These are phyloP conservation scores for Podila epigama DNA, from an alignment of 192 early-diverging fungal genomes.

Conservation along the genomic window DNA sequence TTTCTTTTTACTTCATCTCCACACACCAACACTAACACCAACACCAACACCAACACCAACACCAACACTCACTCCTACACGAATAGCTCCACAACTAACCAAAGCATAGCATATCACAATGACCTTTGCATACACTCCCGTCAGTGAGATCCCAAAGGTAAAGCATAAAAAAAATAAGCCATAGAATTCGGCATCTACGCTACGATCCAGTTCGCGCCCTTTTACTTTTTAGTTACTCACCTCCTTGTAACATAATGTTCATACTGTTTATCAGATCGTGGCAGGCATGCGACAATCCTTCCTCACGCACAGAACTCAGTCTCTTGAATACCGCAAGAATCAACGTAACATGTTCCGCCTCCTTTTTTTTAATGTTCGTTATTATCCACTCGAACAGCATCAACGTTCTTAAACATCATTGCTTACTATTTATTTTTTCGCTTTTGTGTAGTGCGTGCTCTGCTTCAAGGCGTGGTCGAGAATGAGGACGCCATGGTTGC, in stretches of 20 bases:
- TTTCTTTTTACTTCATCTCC: slow-evolving; percentile 1
- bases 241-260: neutral
- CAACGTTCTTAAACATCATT: neutral
- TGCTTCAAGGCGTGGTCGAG: slow-evolving; percentile 47
- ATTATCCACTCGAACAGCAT: no score
- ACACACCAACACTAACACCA: neutral
- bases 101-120: no score
- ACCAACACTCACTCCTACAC: neutral
- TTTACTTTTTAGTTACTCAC: neutral
- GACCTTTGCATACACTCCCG: slow-evolving; percentile 21
- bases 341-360: slow-evolving; percentile 47
- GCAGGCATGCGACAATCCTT: slow-evolving; percentile 12
- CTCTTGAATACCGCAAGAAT: slow-evolving; percentile 60
- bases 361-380: neutral
- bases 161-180: no score
- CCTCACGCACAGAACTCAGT: slow-evolving; percentile 40
- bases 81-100: neutral
- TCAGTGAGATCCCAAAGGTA: slow-evolving; percentile 39
- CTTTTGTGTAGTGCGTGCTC: slow-evolving; percentile 15
- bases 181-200: no score
- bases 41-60: no score
- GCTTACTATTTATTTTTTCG: neutral
- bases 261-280: slow-evolving; percentile 21
- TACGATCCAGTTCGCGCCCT: neutral
- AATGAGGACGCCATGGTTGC: slow-evolving; percentile 56